Conservation (phyloP, 1,139 yeast species). For the Suhomyces chickasaworum region DNA sequence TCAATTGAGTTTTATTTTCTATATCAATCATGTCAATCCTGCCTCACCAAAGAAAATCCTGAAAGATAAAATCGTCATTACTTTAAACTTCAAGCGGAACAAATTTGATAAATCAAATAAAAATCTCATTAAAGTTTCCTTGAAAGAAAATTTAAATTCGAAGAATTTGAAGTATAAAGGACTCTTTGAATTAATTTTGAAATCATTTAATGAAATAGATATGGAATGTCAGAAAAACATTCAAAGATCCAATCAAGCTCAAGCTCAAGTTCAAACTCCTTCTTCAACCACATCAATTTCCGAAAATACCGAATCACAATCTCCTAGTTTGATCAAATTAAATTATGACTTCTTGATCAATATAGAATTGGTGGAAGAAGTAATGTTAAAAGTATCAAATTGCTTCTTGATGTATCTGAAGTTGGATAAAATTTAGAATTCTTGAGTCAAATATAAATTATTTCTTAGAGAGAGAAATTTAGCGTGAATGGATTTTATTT, state of each 20-base stretch:
- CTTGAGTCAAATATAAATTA: no score
- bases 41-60: conserved; percentile 35
- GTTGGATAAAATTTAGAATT: conserved; percentile 1
- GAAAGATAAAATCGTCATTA: conserved; percentile 39
- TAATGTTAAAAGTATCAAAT: conserved; percentile 18
- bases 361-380: conserved; percentile 19
- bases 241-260: conserved; percentile 12
- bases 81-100: conserved; percentile 35
- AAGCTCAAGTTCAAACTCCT: conserved; percentile 16
- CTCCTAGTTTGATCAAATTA: conserved; percentile 30
- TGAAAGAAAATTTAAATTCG: conserved; percentile 42
- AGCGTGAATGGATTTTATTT: background rate
- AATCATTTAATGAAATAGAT: conserved; percentile 34
- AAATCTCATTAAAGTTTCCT: conserved; percentile 32
- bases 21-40: conserved; percentile 32
- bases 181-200: conserved; percentile 44
- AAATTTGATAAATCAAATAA: conserved; percentile 31
- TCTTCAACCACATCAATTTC: conserved; percentile 15
- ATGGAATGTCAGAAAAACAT: conserved; percentile 14
- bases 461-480: no score
- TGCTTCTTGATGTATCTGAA: conserved; percentile 14
- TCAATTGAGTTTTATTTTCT: conserved; percentile 36
- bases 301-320: conserved; percentile 2
- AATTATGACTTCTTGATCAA: conserved; percentile 45
- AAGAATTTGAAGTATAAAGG: conserved; percentile 43